Evolutionary conservation across 176 grass and related monocot genomes (phyloP).

Genomic region (Avena eriantha): DNA sequence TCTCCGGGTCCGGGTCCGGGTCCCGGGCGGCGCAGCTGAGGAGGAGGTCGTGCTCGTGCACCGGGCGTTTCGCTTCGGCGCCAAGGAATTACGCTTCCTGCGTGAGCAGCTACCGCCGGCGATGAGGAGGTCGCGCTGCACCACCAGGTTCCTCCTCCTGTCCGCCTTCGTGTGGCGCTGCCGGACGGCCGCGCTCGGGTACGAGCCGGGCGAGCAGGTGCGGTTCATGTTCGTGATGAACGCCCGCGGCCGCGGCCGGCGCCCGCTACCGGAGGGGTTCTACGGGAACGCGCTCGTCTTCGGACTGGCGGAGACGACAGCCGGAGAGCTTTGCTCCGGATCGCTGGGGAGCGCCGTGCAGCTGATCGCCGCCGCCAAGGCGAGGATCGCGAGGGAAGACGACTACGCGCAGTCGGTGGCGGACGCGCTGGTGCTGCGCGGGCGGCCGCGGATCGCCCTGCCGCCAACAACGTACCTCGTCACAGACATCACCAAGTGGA

Average conservation of each 20-base stretch:
- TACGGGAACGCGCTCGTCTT: conserved; percentile 57
- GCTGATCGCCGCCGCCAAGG: conserved; percentile 43
- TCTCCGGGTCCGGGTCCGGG: not conserved
- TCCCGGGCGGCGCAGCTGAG: no score
- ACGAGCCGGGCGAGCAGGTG: conserved; percentile 39
- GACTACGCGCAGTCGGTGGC: conserved; percentile 46
- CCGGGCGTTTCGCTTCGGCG: conserved; percentile 35
- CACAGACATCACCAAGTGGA: conserved; percentile 40
- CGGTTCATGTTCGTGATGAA: conserved; percentile 53
- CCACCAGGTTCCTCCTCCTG: conserved; percentile 36
- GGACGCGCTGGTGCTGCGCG: conserved; percentile 45
- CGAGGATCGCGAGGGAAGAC: not conserved
- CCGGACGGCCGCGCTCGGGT: conserved; percentile 39
- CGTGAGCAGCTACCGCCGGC: conserved; percentile 1
- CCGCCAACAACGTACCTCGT: conserved; percentile 41
- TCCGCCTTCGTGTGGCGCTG: conserved; percentile 47
- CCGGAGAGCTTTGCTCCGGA: conserved; percentile 36
- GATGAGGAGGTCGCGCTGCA: not conserved
- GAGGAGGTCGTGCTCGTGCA: conserved; percentile 21
- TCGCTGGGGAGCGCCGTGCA: conserved; percentile 36
- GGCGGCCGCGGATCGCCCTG: conserved; percentile 38
- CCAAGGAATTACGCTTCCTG: not conserved
- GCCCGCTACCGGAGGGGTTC: conserved; percentile 50
- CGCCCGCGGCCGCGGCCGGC: conserved; percentile 14
- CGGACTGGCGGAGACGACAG: conserved; percentile 37